Evolutionary conservation across 257 asterid species (phyloP).

Genomic region (Dorcoceras hygrometricum): DNA sequence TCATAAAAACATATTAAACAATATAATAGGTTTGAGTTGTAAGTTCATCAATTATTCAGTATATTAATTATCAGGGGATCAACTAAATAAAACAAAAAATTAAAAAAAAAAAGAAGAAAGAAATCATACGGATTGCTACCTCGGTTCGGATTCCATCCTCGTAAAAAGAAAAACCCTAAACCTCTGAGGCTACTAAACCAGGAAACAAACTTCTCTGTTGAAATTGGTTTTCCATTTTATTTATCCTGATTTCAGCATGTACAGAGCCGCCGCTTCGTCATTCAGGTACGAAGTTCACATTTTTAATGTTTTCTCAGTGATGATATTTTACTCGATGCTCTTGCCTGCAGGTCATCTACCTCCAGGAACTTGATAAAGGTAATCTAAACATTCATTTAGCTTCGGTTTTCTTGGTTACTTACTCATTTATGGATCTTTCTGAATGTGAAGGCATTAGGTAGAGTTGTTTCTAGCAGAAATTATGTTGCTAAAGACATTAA

Average conservation of each 20-base stretch:
- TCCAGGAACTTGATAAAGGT: constrained; percentile 48
- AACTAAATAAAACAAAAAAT: too few relatives aligned
- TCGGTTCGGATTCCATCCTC: too few relatives aligned
- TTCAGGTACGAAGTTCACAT: constrained; percentile 40
- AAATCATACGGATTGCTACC: too few relatives aligned
- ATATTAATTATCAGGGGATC: too few relatives aligned
- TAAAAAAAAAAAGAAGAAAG: too few relatives aligned
- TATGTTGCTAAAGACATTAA: constrained; percentile 80
- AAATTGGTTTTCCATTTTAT: not conserved
- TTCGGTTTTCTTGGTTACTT: constrained; percentile 8
- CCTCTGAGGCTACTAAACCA: too few relatives aligned
- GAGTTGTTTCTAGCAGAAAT: constrained; percentile 54
- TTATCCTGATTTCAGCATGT: constrained; percentile 34
- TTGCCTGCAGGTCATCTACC: constrained; percentile 57
- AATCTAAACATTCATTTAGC: not conserved
- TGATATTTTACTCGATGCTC: constrained; percentile 6
- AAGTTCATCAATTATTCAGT: too few relatives aligned
- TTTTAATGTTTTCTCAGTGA: not conserved
- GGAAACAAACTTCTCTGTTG: not conserved
- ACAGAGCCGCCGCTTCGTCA: constrained; percentile 62
- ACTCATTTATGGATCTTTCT: constrained; percentile 17
- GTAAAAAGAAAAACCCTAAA: too few relatives aligned
- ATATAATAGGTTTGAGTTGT: too few relatives aligned
- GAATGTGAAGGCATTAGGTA: constrained; percentile 44
- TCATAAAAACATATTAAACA: too few relatives aligned